Conservation (phyloP, 2,329 filamentous ascomycete genomes). For the Cladophialophora yegresii region DNA sequence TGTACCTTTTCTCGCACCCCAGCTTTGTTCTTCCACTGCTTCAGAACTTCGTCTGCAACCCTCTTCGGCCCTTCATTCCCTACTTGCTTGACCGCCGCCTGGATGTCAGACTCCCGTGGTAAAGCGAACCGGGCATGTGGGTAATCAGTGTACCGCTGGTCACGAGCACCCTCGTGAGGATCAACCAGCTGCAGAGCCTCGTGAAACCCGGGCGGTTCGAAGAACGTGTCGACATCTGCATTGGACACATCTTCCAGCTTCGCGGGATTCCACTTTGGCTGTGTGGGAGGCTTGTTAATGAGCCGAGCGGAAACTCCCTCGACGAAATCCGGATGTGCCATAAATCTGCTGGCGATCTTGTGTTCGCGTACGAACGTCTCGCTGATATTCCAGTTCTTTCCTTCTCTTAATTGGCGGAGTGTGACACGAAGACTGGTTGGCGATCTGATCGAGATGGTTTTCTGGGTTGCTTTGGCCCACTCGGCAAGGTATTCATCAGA, state of each 20-base stretch:
- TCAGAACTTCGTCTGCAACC: slow-evolving; percentile 65
- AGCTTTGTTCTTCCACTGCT: slow-evolving; percentile 63
- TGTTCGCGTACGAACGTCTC: slow-evolving; percentile 86
- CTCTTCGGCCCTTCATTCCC: slow-evolving; percentile 56
- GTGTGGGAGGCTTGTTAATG: slow-evolving; percentile 65
- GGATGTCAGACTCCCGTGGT: slow-evolving; percentile 65
- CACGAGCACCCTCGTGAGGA: slow-evolving; percentile 29
- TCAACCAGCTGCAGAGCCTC: slow-evolving; percentile 63
- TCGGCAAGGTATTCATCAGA: slow-evolving; percentile 56
- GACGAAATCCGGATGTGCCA: slow-evolving; percentile 86
- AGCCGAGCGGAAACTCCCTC: slow-evolving; percentile 86
- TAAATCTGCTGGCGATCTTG: slow-evolving; percentile 81
- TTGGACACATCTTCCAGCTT: slow-evolving; percentile 67
- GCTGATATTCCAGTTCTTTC: slow-evolving; percentile 73
- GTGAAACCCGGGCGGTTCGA: slow-evolving; percentile 54
- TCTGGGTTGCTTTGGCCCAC: slow-evolving; percentile 78
- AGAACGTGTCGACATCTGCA: slow-evolving; percentile 68
- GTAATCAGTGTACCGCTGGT: slow-evolving; percentile 68
- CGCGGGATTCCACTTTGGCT: slow-evolving; percentile 74
- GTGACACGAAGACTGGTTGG: slow-evolving; percentile 86
- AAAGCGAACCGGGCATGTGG: slow-evolving; percentile 70
- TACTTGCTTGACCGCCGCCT: slow-evolving; percentile 46
- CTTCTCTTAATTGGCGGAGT: slow-evolving; percentile 77
- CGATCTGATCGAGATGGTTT: slow-evolving; percentile 74
- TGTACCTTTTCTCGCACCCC: slow-evolving; percentile 68